Evolutionary conservation across 2,329 filamentous ascomycete genomes (phyloP).

Genomic region (Sporothrix pallida): DNA sequence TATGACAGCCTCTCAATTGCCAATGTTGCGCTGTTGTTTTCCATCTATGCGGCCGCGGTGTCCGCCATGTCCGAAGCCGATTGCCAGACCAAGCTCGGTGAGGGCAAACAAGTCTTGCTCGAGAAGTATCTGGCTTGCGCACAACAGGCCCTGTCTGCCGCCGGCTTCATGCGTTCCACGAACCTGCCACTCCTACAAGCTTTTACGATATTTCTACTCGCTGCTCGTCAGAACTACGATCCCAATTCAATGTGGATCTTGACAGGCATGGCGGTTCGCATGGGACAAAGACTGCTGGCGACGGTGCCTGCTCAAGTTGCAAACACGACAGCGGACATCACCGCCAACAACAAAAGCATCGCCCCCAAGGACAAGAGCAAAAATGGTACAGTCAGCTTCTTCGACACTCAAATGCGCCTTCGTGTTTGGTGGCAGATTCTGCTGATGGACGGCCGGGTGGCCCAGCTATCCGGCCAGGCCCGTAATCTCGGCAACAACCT

Average conservation of each 20-base stretch:
- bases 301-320: neutral
- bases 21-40: constrained; percentile 47
- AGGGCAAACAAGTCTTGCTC: constrained; percentile 11
- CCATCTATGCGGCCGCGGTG: constrained; percentile 61
- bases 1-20: constrained; percentile 34
- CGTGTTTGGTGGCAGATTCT: constrained; percentile 65
- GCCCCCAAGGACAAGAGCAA: neutral
- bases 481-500: constrained; percentile 1
- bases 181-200: constrained; percentile 64
- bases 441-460: constrained; percentile 56
- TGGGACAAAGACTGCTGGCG: constrained; percentile 54
- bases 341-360: neutral
- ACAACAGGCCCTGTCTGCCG: constrained; percentile 62
- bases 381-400: constrained; percentile 53
- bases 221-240: constrained; percentile 49
- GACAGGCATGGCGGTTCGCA: constrained; percentile 60
- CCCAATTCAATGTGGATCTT: constrained; percentile 63
- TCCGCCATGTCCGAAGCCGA: constrained; percentile 61
- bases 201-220: constrained; percentile 57
- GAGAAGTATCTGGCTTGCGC: constrained; percentile 52
- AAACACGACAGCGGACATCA: neutral
- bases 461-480: constrained; percentile 34
- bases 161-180: constrained; percentile 61
- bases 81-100: constrained; percentile 30
- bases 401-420: constrained; percentile 64